A percentile compares a stretch with the other conserved stretches of the same genome.
These are phyloP conservation scores for Mentha longifolia DNA, from an alignment of 257 asterid genomes.

Conservation along the genomic window DNA sequence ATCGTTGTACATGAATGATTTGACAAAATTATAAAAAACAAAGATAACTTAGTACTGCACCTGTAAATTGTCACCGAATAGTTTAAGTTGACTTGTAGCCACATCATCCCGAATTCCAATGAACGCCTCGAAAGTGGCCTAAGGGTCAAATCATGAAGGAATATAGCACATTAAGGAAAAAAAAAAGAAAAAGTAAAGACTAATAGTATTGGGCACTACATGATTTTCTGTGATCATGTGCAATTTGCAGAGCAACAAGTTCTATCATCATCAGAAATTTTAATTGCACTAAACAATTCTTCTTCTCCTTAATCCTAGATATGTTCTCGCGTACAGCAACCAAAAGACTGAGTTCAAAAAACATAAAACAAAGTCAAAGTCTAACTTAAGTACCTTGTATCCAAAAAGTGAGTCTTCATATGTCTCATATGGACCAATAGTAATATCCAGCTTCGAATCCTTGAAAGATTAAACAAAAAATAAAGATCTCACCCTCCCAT, in stretches of 20 bases:
- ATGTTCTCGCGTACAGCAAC: slow-evolving; percentile 11
- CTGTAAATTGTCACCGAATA: slow-evolving; percentile 91
- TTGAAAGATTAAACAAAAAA: slow-evolving; percentile 32
- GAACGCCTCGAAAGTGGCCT: slow-evolving; percentile 98
- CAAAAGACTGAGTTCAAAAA: slow-evolving; percentile 15
- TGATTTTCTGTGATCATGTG: slow-evolving; percentile 7
- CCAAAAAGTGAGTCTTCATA: slow-evolving; percentile 93
- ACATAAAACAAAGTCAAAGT: slow-evolving; percentile 14
- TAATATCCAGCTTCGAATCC: slow-evolving; percentile 95
- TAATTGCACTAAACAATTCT: slow-evolving; percentile 1
- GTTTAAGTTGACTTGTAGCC: slow-evolving; percentile 86
- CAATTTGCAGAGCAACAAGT: not conserved
- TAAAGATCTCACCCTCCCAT: slow-evolving; percentile 10
- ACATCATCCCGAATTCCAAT: slow-evolving; percentile 86
- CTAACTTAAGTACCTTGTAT: slow-evolving; percentile 69
- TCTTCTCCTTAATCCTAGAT: slow-evolving; percentile 10
- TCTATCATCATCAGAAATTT: slow-evolving; percentile 10
- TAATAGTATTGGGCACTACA: not conserved
- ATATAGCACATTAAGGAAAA: not conserved
- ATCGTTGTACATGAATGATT: slow-evolving; percentile 29
- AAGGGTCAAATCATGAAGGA: slow-evolving; percentile 34
- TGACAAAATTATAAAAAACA: slow-evolving; percentile 27
- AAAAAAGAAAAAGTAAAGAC: not conserved
- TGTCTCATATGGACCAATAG: slow-evolving; percentile 98
- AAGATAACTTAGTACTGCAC: slow-evolving; percentile 45